phyloP scores from a whole-genome alignment of 345 rosid genomes.

The Lagerstroemia speciosa region DNA sequence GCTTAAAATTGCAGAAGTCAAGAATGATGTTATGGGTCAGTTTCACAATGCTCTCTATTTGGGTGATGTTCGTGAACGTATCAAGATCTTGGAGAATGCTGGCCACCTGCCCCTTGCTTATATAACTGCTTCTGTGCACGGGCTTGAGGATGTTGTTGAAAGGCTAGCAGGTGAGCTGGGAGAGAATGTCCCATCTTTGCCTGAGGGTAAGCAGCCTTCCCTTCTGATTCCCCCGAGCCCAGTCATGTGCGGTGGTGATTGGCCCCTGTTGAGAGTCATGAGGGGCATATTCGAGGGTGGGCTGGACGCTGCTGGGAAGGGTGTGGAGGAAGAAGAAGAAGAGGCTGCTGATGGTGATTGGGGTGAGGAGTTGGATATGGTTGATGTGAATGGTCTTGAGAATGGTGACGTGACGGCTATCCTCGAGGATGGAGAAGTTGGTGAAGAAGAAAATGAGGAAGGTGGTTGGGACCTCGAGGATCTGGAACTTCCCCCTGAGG shows the following conservation, averaged over 20 bases:
- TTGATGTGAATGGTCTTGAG: constrained; percentile 53
- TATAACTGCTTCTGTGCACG: constrained; percentile 72
- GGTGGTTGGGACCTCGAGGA: constrained; percentile 96
- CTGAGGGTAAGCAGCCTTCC: constrained; percentile 59
- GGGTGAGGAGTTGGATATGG: constrained; percentile 79
- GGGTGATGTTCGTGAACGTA: constrained; percentile 83
- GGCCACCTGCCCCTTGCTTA: constrained; percentile 90
- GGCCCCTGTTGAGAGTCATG: constrained; percentile 94
- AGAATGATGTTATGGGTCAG: constrained; percentile 94
- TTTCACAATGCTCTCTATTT: constrained; percentile 87
- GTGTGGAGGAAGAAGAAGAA: constrained; percentile 62
- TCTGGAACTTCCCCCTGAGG: constrained; percentile 87
- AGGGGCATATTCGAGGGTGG: constrained; percentile 94
- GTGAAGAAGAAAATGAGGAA: constrained; percentile 60
- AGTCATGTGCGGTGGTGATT: constrained; percentile 71
- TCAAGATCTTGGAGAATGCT: constrained; percentile 78
- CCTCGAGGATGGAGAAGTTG: constrained; percentile 59
- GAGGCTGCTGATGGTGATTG: constrained; percentile 71
- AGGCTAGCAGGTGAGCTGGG: constrained; percentile 65
- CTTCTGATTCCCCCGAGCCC: constrained; percentile 82
- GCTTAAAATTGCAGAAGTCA: constrained; percentile 91
- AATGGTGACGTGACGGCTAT: constrained; percentile 49
- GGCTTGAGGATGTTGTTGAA: constrained; percentile 64
- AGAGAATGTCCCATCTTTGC: constrained; percentile 57
- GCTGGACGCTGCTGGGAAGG: constrained; percentile 47